Evolutionary conservation across 139 green algal genomes (phyloP), one percentile per base, ranked within the genome.

Genomic region (Astrephomene gubernaculifera): DNA sequence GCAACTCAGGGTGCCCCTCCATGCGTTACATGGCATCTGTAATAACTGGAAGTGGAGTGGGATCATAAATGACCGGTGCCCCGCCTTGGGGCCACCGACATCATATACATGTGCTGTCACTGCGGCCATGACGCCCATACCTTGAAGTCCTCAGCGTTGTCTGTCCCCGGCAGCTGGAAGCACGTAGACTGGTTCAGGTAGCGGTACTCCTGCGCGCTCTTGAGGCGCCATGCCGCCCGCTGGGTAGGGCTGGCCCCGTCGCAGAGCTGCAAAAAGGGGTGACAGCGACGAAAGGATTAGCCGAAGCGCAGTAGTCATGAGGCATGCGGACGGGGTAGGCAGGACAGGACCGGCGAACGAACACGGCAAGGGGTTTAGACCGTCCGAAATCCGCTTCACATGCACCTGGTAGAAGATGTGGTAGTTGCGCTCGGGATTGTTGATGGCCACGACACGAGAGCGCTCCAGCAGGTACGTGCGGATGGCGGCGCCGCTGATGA

Each of bases 371-470:
- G n/a, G n/a, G n/a, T n/a, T n/a, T n/a, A n/a, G n/a, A n/a, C n/a
- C n/a, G n/a, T n/a, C n/a, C n/a, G n/a, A n/a, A n/a, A n/a, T n/a
- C n/a, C n/a, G n/a, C n/a, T n/a, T n/a, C 35, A 71, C 63, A 39
- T 57, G 49, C 49, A 96, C 94, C 94, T 99, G 98, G 86, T 99
- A 99, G 90, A 99, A 99, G 81, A 98, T 95, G 86, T 99, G 98
- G 91, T 99, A 99, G 86, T 97, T 98, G 63, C 98, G 92, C 93
- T 99, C 98, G 0, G 97, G 97, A 88, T 99, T 95, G 83, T 95
- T 97, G 21, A 99, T 90, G 27, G 92, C 87, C 27, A 98, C 95
- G 57, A 99, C 95, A 25, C 98, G 90, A 4, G 95, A 98, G 43
- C 97, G 92, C 93, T 99, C 98, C 82, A 99, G 91, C 74, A 99